Conservation (phyloP, 192 early-diverging fungal genomes). For the Haplosporangium gracile region DNA sequence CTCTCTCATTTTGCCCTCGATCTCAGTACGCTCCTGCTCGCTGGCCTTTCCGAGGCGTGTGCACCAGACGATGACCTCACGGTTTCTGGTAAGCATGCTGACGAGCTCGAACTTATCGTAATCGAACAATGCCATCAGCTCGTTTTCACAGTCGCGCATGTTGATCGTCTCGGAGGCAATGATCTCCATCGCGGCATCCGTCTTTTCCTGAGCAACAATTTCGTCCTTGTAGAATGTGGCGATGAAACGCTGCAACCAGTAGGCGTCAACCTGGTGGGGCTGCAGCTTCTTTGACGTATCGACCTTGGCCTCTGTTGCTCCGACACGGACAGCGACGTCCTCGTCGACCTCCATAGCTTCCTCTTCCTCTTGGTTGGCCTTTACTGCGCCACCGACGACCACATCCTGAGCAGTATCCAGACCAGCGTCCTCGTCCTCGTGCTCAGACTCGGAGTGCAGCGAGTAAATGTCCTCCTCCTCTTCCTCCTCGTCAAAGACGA, state of each 20-base stretch:
- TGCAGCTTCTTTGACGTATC: constrained; percentile 60
- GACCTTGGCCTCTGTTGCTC: constrained; percentile 56
- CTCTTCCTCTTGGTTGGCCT: constrained; percentile 66
- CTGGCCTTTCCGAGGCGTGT: constrained; percentile 86
- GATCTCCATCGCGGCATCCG: constrained; percentile 78
- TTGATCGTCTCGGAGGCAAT: constrained; percentile 72
- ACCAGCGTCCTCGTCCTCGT: constrained; percentile 69
- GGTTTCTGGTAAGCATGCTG: constrained; percentile 87
- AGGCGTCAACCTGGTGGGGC: constrained; percentile 94
- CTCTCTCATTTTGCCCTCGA: constrained; percentile 80
- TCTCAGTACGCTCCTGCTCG: constrained; percentile 63
- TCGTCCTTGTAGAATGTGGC: constrained; percentile 88
- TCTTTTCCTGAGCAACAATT: constrained; percentile 90
- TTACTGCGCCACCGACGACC: constrained; percentile 51
- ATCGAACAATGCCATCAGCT: constrained; percentile 95
- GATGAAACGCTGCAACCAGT: constrained; percentile 95
- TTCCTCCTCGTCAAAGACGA: constrained; percentile 96
- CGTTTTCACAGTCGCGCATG: constrained; percentile 94
- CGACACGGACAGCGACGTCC: constrained; percentile 68
- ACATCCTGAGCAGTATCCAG: constrained; percentile 57
- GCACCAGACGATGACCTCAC: constrained; percentile 93
- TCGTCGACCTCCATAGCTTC: constrained; percentile 64
- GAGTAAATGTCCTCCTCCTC: constrained; percentile 86
- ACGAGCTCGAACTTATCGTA: constrained; percentile 97
- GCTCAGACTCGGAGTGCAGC: constrained; percentile 74